A percentile compares a stretch with the other conserved stretches of the same genome.
These are phyloP conservation scores for Martiniozyma abietophila DNA, from an alignment of 805 yeast genomes.

Conservation along the genomic window DNA sequence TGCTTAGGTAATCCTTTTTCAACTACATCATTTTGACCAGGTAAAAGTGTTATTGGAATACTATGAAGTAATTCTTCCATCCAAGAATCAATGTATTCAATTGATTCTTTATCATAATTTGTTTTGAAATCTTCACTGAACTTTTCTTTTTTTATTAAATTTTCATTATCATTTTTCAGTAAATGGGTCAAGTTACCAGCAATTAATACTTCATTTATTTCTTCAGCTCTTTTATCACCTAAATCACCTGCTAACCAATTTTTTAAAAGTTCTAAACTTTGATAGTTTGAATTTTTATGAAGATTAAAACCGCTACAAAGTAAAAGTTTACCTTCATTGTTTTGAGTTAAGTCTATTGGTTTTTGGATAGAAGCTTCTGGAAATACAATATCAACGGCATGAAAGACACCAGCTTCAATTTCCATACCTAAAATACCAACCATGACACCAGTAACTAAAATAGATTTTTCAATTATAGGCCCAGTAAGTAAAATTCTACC, in stretches of 20 bases:
- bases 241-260: conserved; percentile 69
- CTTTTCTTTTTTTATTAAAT: conserved; percentile 26
- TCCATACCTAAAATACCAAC: conserved; percentile 85
- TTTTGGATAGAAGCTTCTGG: conserved; percentile 58
- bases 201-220: conserved; percentile 26
- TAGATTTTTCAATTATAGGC: conserved; percentile 48
- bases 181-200: conserved; percentile 57
- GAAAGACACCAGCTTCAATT: conserved; percentile 71
- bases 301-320: conserved; percentile 70
- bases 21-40: conserved; percentile 83
- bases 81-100: conserved; percentile 50
- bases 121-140: conserved; percentile 46
- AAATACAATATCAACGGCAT: conserved; percentile 68
- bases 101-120: conserved; percentile 38
- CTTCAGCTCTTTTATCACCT: conserved; percentile 17
- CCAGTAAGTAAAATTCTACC: conserved; percentile 72
- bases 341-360: conserved; percentile 5
- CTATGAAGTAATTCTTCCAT: conserved; percentile 46
- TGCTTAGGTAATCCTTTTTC: conserved; percentile 82
- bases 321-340: conserved; percentile 41
- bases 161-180: conserved; percentile 17
- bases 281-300: conserved; percentile 32
- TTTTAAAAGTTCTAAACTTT: conserved; percentile 46
- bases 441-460: conserved; percentile 83
- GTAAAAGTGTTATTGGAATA: conserved; percentile 68